Conservation (phyloP, 2,329 filamentous ascomycete species). For the Hypoxylon sp. region DNA sequence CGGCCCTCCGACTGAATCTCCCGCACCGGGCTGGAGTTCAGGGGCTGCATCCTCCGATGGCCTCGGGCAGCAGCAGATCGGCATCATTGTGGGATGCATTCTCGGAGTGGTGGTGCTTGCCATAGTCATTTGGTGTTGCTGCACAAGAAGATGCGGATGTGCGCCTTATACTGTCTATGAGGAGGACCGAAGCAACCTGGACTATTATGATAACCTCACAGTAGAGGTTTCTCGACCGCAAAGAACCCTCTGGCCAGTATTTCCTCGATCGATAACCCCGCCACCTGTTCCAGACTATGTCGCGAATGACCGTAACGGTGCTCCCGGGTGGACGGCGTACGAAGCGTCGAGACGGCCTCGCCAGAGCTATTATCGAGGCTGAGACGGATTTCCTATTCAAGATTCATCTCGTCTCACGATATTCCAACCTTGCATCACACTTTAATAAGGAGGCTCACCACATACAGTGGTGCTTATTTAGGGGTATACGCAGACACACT, state of each 20-base stretch:
- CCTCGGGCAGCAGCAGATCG: slow-evolving; percentile 41
- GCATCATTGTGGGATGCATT: slow-evolving; percentile 49
- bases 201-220: slow-evolving; percentile 4
- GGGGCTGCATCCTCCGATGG: slow-evolving; percentile 40
- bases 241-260: slow-evolving; percentile 38
- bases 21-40: slow-evolving; percentile 20
- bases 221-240: slow-evolving; percentile 12
- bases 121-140: slow-evolving; percentile 45
- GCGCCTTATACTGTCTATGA: slow-evolving; percentile 26
- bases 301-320: slow-evolving; percentile 5
- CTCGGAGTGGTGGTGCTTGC: slow-evolving; percentile 44
- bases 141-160: slow-evolving; percentile 40
- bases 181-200: slow-evolving; percentile 7
- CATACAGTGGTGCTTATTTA: not conserved
- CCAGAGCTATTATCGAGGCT: slow-evolving; percentile 18
- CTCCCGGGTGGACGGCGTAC: slow-evolving; percentile 27
- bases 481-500: not conserved
- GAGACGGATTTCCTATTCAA: not conserved
- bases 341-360: slow-evolving; percentile 13
- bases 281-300: slow-evolving; percentile 42
- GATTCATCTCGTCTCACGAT: not conserved
- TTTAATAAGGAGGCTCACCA: not conserved
- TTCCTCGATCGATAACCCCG: slow-evolving; percentile 47
- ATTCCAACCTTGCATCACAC: slow-evolving; percentile 47
- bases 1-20: slow-evolving; percentile 30